These are phyloP conservation scores for Ustilago trichophora DNA, from an alignment of 1,284 basidiomycete genomes.

Conservation along the genomic window DNA sequence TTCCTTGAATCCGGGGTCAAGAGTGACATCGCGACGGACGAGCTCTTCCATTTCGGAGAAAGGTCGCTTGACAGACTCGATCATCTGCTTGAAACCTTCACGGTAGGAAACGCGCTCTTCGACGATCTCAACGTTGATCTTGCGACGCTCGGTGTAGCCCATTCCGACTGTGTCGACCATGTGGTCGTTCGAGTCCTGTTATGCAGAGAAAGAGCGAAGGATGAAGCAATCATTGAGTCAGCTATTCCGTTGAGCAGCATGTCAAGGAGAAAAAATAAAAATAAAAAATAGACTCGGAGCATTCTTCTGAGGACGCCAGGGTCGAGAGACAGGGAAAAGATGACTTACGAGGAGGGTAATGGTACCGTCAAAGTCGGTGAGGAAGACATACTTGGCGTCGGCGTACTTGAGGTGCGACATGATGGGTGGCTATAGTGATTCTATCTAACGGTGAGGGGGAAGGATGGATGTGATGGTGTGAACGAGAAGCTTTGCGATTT, in stretches of 20 bases:
- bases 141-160: slow-evolving; percentile 65
- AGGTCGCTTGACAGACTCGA: slow-evolving; percentile 61
- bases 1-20: slow-evolving; percentile 66
- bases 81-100: slow-evolving; percentile 65
- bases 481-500: neutral
- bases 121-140: slow-evolving; percentile 65
- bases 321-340: neutral
- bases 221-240: too few relatives aligned
- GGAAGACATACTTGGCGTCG: slow-evolving; percentile 63
- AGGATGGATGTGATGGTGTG: neutral
- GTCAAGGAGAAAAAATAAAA: too few relatives aligned
- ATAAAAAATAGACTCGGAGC: too few relatives aligned
- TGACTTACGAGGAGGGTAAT: slow-evolving; percentile 56
- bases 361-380: slow-evolving; percentile 65
- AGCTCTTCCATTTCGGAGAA: slow-evolving; percentile 64
- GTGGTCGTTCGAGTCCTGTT: slow-evolving; percentile 65
- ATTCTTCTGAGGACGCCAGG: neutral
- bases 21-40: slow-evolving; percentile 60
- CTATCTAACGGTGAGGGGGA: neutral
- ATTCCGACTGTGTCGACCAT: slow-evolving; percentile 66
- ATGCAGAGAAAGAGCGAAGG: neutral
- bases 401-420: slow-evolving; percentile 61
- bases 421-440: slow-evolving; percentile 1
- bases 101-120: slow-evolving; percentile 61
- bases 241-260: too few relatives aligned